Conservation (phyloP, 306 rosid genomes). For the Begonia masoniana region DNA sequence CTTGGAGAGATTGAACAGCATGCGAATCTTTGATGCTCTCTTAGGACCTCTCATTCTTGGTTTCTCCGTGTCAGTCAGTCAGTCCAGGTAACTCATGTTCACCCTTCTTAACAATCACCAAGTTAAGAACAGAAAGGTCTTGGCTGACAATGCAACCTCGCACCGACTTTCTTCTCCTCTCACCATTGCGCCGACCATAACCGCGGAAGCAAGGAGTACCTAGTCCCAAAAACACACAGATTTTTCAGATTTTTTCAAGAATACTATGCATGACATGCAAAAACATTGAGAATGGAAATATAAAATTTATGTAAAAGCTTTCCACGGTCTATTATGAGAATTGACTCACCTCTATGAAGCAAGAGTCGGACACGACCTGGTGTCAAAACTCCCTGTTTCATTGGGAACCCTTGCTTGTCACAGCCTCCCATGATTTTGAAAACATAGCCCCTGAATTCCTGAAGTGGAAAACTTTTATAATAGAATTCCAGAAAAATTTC, state of each 20-base stretch:
- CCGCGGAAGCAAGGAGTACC: slow-evolving; percentile 66
- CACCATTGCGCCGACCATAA: slow-evolving; percentile 46
- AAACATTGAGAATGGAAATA: no score
- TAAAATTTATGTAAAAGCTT: no score
- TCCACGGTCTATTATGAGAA: not conserved
- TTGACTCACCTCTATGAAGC: slow-evolving; percentile 31
- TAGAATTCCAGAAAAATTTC: no score
- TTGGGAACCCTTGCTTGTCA: slow-evolving; percentile 52
- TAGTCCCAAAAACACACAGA: slow-evolving; percentile 4
- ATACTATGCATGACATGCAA: not conserved
- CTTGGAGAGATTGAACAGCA: slow-evolving; percentile 47
- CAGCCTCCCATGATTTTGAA: slow-evolving; percentile 54
- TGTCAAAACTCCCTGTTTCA: slow-evolving; percentile 55
- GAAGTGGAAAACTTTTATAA: not conserved
- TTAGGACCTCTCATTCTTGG: slow-evolving; percentile 61
- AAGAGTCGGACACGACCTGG: slow-evolving; percentile 42
- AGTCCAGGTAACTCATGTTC: slow-evolving; percentile 47
- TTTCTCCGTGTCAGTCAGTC: slow-evolving; percentile 48
- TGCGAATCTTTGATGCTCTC: slow-evolving; percentile 56
- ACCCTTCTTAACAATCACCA: slow-evolving; percentile 57
- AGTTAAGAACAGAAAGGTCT: slow-evolving; percentile 47
- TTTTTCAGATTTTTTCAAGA: not conserved
- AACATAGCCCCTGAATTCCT: slow-evolving; percentile 47
- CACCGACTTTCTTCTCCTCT: slow-evolving; percentile 51
- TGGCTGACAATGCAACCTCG: slow-evolving; percentile 56